phyloP scores from a whole-genome alignment of 179 eudicot genomes.

The Silene vulgaris region DNA sequence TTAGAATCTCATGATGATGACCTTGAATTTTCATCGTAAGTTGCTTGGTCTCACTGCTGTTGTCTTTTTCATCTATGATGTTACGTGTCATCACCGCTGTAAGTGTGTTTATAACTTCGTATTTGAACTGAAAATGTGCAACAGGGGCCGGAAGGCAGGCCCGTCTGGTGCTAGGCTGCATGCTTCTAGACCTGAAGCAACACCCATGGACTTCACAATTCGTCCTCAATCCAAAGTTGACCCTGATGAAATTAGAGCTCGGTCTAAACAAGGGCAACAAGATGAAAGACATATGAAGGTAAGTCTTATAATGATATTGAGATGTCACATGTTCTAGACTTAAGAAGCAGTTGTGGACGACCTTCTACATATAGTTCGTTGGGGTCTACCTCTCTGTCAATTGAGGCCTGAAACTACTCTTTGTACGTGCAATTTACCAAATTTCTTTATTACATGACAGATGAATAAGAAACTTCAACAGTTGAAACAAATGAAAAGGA shows the following conservation, averaged over 20 bases:
- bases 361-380: background rate
- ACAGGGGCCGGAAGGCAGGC: slow-evolving; percentile 53
- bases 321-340: background rate
- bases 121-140: slow-evolving; percentile 13
- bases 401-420: no score
- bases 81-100: background rate
- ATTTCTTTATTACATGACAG: slow-evolving; percentile 27
- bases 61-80: background rate
- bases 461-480: slow-evolving; percentile 87
- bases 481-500: slow-evolving; percentile 67
- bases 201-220: slow-evolving; percentile 17
- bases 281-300: slow-evolving; percentile 89
- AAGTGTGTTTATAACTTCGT: background rate
- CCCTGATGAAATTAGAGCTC: slow-evolving; percentile 24
- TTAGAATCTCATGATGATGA: slow-evolving; percentile 74
- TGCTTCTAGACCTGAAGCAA: slow-evolving; percentile 34
- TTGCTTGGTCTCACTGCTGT: background rate
- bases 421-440: slow-evolving; percentile 1
- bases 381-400: background rate
- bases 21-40: slow-evolving; percentile 66
- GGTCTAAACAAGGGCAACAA: slow-evolving; percentile 62
- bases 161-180: slow-evolving; percentile 58
- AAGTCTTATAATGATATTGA: slow-evolving; percentile 13
- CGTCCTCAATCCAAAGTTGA: slow-evolving; percentile 19
- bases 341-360: background rate